Percentiles rank a stretch among this genome's conserved stretches.
These are phyloP conservation scores for Diplodia scrobiculata DNA, from an alignment of 2,329 filamentous ascomycete genomes.

Conservation along the genomic window DNA sequence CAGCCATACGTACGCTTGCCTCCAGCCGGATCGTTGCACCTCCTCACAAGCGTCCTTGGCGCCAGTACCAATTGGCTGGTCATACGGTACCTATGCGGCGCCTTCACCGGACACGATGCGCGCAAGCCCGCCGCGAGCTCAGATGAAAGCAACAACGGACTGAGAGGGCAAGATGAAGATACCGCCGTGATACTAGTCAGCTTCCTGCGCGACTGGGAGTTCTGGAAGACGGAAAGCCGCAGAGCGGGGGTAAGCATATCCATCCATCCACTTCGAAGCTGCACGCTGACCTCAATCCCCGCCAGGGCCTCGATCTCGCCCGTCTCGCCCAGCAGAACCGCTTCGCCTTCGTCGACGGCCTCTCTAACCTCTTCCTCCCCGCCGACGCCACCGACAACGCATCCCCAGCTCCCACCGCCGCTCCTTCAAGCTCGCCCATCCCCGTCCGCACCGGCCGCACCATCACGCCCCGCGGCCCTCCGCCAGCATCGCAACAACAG, in stretches of 20 bases:
- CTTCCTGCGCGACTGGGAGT: slow-evolving; percentile 75
- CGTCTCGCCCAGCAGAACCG: slow-evolving; percentile 58
- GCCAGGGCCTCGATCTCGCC: slow-evolving; percentile 70
- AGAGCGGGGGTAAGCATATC: slow-evolving; percentile 60
- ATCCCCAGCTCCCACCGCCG: not conserved
- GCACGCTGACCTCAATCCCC: slow-evolving; percentile 2
- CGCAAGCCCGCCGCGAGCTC: slow-evolving; percentile 26
- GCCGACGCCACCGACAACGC: slow-evolving; percentile 16
- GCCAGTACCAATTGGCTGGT: slow-evolving; percentile 59
- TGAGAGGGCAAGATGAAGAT: slow-evolving; percentile 32
- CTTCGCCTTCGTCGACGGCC: slow-evolving; percentile 75
- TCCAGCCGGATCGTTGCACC: slow-evolving; percentile 62
- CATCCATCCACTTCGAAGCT: not conserved
- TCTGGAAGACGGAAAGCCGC: slow-evolving; percentile 73
- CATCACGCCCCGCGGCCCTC: slow-evolving; percentile 22
- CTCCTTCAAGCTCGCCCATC: not conserved
- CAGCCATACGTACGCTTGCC: slow-evolving; percentile 60
- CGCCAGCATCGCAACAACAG: not conserved
- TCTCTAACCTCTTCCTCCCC: slow-evolving; percentile 60
- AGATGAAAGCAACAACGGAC: slow-evolving; percentile 44
- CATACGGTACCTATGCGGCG: slow-evolving; percentile 54
- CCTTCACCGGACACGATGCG: slow-evolving; percentile 42
- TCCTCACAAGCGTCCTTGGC: slow-evolving; percentile 66
- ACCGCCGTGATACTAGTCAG: slow-evolving; percentile 70
- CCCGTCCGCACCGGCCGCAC: slow-evolving; percentile 31